Percentiles rank a stretch among this genome's conserved stretches.
These are phyloP conservation scores for Cercospora janseana DNA, from an alignment of 2,329 filamentous ascomycete species.

Conservation along the genomic window DNA sequence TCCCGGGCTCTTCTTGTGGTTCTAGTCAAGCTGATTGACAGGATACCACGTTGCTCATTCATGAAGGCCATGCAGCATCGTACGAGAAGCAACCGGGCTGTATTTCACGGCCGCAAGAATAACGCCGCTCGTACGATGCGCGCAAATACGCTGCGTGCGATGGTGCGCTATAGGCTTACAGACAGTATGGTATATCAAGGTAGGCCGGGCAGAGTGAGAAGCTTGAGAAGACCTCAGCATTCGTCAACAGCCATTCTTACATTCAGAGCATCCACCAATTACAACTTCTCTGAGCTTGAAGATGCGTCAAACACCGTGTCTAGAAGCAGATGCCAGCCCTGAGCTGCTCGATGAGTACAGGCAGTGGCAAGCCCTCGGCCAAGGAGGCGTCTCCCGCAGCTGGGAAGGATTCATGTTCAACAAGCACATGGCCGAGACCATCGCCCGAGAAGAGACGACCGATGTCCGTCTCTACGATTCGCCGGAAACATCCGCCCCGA, in stretches of 20 bases:
- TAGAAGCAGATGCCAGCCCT: constrained; percentile 8
- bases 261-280: not conserved
- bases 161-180: not conserved
- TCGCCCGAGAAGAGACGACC: constrained; percentile 12
- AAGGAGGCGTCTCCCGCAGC: constrained; percentile 9
- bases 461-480: constrained; percentile 8
- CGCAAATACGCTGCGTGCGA: not conserved
- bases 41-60: too few relatives aligned
- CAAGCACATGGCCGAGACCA: constrained; percentile 2
- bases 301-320: not conserved
- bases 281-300: not conserved
- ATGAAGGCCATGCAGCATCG: too few relatives aligned
- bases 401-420: constrained; percentile 13
- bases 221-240: not conserved
- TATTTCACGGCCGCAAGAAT: too few relatives aligned
- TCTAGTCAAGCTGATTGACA: too few relatives aligned
- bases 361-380: constrained; percentile 17
- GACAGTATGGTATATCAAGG: constrained; percentile 3
- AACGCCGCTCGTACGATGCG: not conserved
- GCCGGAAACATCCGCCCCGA: not conserved
- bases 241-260: not conserved
- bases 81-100: too few relatives aligned
- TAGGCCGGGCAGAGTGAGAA: not conserved
- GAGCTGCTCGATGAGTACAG: constrained; percentile 11
- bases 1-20: too few relatives aligned